phyloP scores from a whole-genome alignment of 2,329 filamentous ascomycete species.

The Neonectria magnoliae region DNA sequence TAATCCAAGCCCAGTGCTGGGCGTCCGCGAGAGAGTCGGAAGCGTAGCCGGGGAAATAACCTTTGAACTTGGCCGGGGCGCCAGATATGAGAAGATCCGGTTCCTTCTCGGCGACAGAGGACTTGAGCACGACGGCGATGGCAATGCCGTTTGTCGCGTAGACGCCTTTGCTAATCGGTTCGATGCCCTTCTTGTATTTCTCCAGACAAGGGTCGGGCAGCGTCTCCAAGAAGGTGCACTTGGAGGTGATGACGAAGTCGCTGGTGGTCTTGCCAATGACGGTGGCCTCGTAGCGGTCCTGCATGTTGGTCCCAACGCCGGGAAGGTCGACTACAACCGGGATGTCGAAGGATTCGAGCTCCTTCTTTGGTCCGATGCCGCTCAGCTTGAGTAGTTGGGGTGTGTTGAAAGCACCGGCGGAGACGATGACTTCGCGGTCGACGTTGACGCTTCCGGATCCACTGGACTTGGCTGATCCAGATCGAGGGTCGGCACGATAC shows the following conservation, averaged over 20 bases:
- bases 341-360: conserved; percentile 46
- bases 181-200: conserved; percentile 28
- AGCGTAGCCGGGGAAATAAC: conserved; percentile 66
- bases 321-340: conserved; percentile 51
- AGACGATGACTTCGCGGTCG: conserved; percentile 56
- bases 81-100: conserved; percentile 66
- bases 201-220: conserved; percentile 33
- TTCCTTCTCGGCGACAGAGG: conserved; percentile 52
- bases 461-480: conserved; percentile 17
- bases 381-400: conserved; percentile 62
- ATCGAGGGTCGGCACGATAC: conserved; percentile 40
- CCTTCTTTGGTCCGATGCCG: conserved; percentile 46
- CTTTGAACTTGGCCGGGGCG: conserved; percentile 63
- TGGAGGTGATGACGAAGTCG: conserved; percentile 34
- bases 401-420: conserved; percentile 60
- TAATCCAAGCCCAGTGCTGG: conserved; percentile 53
- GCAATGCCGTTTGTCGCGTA: conserved; percentile 63
- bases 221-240: conserved; percentile 36
- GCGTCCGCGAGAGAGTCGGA: conserved; percentile 54
- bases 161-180: conserved; percentile 37
- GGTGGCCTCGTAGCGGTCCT: conserved; percentile 60
- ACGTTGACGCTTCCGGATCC: conserved; percentile 23
- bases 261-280: conserved; percentile 33
- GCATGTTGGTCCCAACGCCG: conserved; percentile 67
- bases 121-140: conserved; percentile 53